These are phyloP conservation scores for Phytophthora macrochlamydospora DNA, from an alignment of 352 stramenopile genomes.

Conservation along the genomic window DNA sequence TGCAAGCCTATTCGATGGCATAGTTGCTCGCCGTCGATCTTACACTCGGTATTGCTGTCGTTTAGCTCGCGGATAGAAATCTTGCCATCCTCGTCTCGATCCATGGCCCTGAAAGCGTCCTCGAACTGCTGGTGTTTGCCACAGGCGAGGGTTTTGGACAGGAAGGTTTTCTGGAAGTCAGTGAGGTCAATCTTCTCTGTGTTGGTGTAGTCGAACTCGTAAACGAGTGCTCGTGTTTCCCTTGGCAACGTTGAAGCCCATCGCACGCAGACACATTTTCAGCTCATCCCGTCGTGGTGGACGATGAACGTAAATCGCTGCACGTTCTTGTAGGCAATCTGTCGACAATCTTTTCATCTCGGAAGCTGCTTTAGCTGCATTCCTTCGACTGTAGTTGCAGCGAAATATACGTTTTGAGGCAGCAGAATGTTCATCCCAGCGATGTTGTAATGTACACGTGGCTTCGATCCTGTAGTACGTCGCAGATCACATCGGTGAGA, in stretches of 20 bases:
- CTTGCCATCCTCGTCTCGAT: conserved; percentile 5
- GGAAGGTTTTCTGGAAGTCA: conserved; percentile 51
- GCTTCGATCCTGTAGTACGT: too few relatives aligned
- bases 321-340: too few relatives aligned
- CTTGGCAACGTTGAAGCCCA: conserved; percentile 30
- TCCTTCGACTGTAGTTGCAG: too few relatives aligned
- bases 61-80: conserved; percentile 24
- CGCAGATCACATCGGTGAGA: too few relatives aligned
- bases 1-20: conserved; percentile 26
- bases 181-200: conserved; percentile 29
- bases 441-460: too few relatives aligned
- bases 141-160: conserved; percentile 41
- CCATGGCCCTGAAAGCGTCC: conserved; percentile 36
- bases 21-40: conserved; percentile 21
- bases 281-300: conserved; percentile 42
- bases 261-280: conserved; percentile 35
- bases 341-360: too few relatives aligned
- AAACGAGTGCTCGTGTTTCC: conserved; percentile 39
- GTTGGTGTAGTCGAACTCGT: conserved; percentile 55
- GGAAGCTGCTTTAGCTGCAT: too few relatives aligned
- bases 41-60: background rate
- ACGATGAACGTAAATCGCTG: too few relatives aligned
- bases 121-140: conserved; percentile 28
- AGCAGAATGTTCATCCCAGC: too few relatives aligned
- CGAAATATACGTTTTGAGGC: too few relatives aligned